Percentiles rank a stretch among this genome's conserved stretches.
Conservation (phyloP, 192 early-diverging fungal species). For the Pilaira anomala region DNA sequence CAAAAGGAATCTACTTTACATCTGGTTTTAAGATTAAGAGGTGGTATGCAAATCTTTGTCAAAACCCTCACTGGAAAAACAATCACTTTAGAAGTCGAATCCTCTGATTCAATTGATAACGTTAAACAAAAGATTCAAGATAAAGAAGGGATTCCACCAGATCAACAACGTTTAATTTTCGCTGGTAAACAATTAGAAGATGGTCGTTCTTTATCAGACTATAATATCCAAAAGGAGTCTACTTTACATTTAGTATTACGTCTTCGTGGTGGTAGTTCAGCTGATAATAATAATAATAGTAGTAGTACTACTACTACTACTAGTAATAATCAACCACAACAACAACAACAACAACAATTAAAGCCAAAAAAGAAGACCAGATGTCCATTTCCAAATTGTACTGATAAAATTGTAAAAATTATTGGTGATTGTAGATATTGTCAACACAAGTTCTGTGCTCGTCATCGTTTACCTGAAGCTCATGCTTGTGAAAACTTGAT, state of each 20-base stretch:
- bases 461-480: conserved; percentile 72
- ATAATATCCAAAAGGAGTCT: conserved; percentile 64
- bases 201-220: conserved; percentile 55
- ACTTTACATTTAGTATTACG: conserved; percentile 59
- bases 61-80: conserved; percentile 86
- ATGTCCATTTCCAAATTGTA: conserved; percentile 46
- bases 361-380: conserved; percentile 19
- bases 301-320: background rate
- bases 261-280: conserved; percentile 55
- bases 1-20: conserved; percentile 74
- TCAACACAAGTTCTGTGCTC: conserved; percentile 57
- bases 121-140: conserved; percentile 73
- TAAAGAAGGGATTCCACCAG: conserved; percentile 67
- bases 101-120: conserved; percentile 62
- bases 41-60: conserved; percentile 40
- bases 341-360: background rate
- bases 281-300: background rate
- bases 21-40: conserved; percentile 26
- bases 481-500: conserved; percentile 69
- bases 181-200: conserved; percentile 70
- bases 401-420: conserved; percentile 61
- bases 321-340: background rate
- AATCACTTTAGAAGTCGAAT: conserved; percentile 80
- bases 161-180: conserved; percentile 68
- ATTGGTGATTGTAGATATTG: conserved; percentile 71